Conservation (phyloP, 1,284 basidiomycete species). For the Gomphus bonarii region DNA sequence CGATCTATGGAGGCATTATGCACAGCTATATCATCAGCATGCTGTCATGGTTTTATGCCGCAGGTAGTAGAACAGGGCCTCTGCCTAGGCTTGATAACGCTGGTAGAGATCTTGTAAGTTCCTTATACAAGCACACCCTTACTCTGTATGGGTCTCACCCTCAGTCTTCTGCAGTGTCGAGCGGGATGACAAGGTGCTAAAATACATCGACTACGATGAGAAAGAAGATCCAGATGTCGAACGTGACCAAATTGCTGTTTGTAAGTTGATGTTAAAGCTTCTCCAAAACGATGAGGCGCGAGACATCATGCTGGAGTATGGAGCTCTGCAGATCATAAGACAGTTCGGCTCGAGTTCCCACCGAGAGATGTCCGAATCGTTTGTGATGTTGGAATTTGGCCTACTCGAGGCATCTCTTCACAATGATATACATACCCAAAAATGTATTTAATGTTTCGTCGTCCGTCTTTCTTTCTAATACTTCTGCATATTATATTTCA, state of each 20-base stretch:
- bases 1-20: not conserved
- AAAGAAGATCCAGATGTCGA: constrained; percentile 2
- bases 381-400: not conserved
- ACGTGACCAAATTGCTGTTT: constrained; percentile 5
- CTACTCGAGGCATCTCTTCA: too few relatives aligned
- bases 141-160: not conserved
- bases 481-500: not conserved
- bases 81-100: not conserved
- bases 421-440: too few relatives aligned
- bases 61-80: not conserved
- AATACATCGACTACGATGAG: not conserved
- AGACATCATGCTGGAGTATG: not conserved
- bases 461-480: too few relatives aligned
- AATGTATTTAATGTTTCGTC: too few relatives aligned
- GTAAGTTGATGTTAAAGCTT: constrained; percentile 1
- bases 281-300: not conserved
- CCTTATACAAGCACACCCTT: not conserved
- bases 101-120: constrained; percentile 5
- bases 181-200: not conserved
- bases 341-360: not conserved
- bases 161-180: not conserved
- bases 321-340: not conserved
- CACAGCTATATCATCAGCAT: not conserved
- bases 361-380: not conserved
- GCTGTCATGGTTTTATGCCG: not conserved